Conservation (phyloP, 2,329 filamentous ascomycete species). For the Scedosporium dehoogii region DNA sequence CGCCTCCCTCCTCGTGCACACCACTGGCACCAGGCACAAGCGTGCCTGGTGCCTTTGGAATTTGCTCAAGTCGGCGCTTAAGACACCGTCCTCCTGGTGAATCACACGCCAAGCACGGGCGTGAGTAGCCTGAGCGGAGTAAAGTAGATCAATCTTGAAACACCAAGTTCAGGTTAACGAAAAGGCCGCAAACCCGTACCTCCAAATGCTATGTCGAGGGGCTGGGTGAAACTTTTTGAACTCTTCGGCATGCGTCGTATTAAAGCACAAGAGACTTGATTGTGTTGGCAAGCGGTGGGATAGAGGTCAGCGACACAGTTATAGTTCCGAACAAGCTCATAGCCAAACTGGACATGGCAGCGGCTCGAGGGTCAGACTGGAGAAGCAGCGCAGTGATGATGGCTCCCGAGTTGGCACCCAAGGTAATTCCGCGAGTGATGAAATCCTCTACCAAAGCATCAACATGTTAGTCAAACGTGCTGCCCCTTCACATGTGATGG, state of each 20-base stretch:
- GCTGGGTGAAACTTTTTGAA: no score
- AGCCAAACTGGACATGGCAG: conserved; percentile 47
- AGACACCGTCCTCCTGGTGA: no score
- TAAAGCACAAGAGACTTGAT: conserved; percentile 33
- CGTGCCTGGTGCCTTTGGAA: no score
- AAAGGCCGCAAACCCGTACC: no score
- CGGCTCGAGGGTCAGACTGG: conserved; percentile 45
- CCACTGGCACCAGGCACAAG: no score
- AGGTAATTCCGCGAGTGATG: conserved; percentile 49
- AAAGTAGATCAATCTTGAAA: no score
- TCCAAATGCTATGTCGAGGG: no score
- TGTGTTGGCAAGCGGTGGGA: conserved; percentile 39
- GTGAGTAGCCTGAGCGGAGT: no score
- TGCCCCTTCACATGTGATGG: neutral
- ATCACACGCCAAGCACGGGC: no score
- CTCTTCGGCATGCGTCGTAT: neutral
- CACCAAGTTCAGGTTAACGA: no score
- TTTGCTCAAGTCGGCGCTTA: no score
- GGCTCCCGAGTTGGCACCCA: conserved; percentile 51
- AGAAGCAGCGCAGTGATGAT: conserved; percentile 49
- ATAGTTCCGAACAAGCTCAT: conserved; percentile 54
- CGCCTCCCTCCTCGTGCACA: no score
- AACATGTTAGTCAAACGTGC: neutral
- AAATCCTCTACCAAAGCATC: conserved; percentile 39
- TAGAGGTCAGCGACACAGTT: conserved; percentile 47